Base-by-base conservation (phyloP, 129 eudicot species). In the Ambrosia artemisiifolia region DNA sequence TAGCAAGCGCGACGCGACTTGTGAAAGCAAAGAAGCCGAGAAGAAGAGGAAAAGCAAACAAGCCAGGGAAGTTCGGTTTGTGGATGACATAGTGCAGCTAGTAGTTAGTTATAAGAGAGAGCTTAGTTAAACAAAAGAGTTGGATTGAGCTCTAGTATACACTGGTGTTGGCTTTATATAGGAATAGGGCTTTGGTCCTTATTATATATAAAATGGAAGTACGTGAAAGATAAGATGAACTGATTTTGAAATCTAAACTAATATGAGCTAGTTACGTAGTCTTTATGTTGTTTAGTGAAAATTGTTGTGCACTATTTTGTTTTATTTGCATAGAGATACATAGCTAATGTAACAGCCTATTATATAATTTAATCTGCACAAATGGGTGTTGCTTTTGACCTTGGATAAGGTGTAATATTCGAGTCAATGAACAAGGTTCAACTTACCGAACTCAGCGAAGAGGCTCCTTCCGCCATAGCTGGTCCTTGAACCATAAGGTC, bases 71-170 rank as follows among this genome's bases (percentile, higher is more conserved):
- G 68, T n/a, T 33, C 5, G 47, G 66, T 19, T 75, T 40, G 32
- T 32, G 46, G 80, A 67, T 28, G 73, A 67, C 74, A 75, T 65
- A 16, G 56, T 71, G 43, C 53, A 56, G 43, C 63, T 24, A 53
- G 5, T 24, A 20, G 16, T 49, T 84, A 79, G 86, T 79, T 83
- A 87, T 33, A 43, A 43, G 14, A 72, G 3, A 38, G 56, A 13
- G 43, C 7, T 11, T 48, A 42, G 42, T 11, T 48, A 42, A 65
- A 42, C 12, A 28, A 44, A 50, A 14, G 43, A 20, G 67, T 30
- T 71, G 75, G 38, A 24, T 18, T 71, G 67, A 71, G 43, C 24
- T 40, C 40, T 70, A 7, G 44, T 40, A 35, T 10, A 11, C 51
- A 6, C 51, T 38, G 44, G 60, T 60, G 46, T 11, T 11, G 48